Percentiles rank a stretch among this genome's conserved stretches.
These are phyloP conservation scores for Fusarium tricinctum DNA, from an alignment of 2,329 filamentous ascomycete genomes.

Conservation along the genomic window DNA sequence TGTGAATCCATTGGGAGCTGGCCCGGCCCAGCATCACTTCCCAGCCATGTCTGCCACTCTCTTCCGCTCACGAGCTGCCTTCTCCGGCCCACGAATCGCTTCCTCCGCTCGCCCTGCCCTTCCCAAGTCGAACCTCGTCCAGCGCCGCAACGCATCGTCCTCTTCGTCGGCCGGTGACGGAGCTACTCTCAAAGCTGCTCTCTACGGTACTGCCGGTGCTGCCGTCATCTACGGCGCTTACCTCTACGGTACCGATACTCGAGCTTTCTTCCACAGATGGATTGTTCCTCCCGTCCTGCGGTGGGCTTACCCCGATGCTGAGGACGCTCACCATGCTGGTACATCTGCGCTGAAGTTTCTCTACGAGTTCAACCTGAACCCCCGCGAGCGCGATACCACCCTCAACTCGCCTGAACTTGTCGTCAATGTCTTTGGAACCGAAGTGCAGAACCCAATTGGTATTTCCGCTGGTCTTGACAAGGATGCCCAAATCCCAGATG, in stretches of 20 bases:
- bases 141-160: conserved; percentile 54
- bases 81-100: conserved; percentile 35
- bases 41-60: conserved; percentile 48
- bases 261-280: conserved; percentile 78
- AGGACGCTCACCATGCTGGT: conserved; percentile 91
- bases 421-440: conserved; percentile 78
- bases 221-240: conserved; percentile 65
- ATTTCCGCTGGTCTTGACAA: conserved; percentile 98
- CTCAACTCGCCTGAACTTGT: conserved; percentile 54
- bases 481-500: conserved; percentile 87
- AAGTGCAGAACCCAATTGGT: conserved; percentile 86
- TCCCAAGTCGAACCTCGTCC: conserved; percentile 38
- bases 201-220: conserved; percentile 60
- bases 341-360: conserved; percentile 79
- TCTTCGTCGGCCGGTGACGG: conserved; percentile 53
- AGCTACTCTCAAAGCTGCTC: conserved; percentile 53
- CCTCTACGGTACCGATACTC: conserved; percentile 80
- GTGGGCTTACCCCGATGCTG: conserved; percentile 78
- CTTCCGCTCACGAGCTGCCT: conserved; percentile 45
- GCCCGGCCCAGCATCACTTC: conserved; percentile 47
- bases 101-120: conserved; percentile 40
- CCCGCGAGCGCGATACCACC: conserved; percentile 77
- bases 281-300: conserved; percentile 76
- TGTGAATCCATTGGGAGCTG: conserved; percentile 52
- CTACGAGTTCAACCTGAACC: conserved; percentile 81